Base-by-base conservation (phyloP, 2,329 filamentous ascomycete genomes). In the Canariomyces notabilis region DNA sequence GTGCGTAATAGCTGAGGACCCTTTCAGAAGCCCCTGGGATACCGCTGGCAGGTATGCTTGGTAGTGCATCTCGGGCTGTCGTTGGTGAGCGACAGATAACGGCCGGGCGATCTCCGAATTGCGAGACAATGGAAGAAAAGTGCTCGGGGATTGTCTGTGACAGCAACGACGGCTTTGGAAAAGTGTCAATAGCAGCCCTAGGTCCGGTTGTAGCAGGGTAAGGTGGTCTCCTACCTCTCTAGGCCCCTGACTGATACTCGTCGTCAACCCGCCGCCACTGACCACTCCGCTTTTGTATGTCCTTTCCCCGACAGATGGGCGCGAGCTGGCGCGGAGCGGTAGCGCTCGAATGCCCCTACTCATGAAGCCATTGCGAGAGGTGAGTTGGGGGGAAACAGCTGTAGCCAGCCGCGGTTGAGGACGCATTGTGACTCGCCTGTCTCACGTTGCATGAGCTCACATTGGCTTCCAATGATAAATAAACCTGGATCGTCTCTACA, bases 61-160 rank as follows among this genome's bases (percentile, higher is more conserved):
- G 38, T 18, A 59, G 52, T 6, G 60, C 48, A 14, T 52, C 50
- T 6, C 37, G 44, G 9, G 50, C 48, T 14, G 60, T 50, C 2
- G 64, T 58, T 0, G 75, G 74, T 0, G 70, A 61, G 41, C 76
- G 72, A 21, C 70, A 67, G 37, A 81, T 74, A 46, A 82, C 72
- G 37, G 81, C 80, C 0, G 73, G 73, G 6, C 74, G 73, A 63
- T 89, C 83, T 20, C 85, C 85, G 64, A 82, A 71, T 29, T 69
- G 60, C 7, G 74, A 74, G 31, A 88, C 85, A 31, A 87, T 72
- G 1, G 72, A 71, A 6, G 79, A 72, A 59, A 91, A 89, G 61
- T 91, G 83, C 52, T 86, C 68, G 0, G 85, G 83, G 44, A 90
- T 80, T 1, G 86, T 90, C 46, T 82, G 71, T 5, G 74, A 68